A percentile compares a stretch with the other conserved stretches of the same genome.
Evolutionary conservation across 1,284 basidiomycete species (phyloP).

Genomic region (Leccinum fuscescens): DNA sequence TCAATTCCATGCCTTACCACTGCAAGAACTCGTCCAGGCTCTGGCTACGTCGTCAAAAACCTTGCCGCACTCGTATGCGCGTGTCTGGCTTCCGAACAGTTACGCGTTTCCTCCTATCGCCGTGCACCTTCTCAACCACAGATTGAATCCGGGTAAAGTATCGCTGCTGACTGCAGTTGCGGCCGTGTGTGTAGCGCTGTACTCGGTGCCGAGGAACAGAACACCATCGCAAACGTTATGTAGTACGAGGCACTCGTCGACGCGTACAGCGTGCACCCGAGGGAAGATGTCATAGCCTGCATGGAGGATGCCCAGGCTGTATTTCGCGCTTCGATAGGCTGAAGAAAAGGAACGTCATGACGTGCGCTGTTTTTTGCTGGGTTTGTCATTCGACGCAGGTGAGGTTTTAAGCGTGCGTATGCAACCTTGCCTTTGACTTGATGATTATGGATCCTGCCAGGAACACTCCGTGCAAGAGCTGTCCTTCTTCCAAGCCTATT

Average conservation of each 20-base stretch:
- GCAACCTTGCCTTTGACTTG: background rate
- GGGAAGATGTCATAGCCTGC: slow-evolving; percentile 20
- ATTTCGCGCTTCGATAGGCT: slow-evolving; percentile 17
- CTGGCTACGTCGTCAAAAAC: slow-evolving; percentile 27
- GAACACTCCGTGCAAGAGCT: slow-evolving; percentile 24
- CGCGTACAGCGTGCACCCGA: slow-evolving; percentile 7
- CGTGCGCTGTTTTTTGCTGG: slow-evolving; percentile 30
- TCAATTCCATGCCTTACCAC: slow-evolving; percentile 21
- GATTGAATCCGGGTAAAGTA: slow-evolving; percentile 27
- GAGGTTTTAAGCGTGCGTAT: background rate
- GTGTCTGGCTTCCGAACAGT: slow-evolving; percentile 33
- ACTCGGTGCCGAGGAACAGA: slow-evolving; percentile 7
- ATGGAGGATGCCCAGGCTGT: slow-evolving; percentile 29
- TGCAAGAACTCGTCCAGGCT: slow-evolving; percentile 28
- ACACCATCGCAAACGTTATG: slow-evolving; percentile 3
- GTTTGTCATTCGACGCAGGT: slow-evolving; percentile 34
- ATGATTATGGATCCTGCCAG: slow-evolving; percentile 11
- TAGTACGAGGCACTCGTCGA: slow-evolving; percentile 20
- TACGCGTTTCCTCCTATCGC: background rate
- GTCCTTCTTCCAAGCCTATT: slow-evolving; percentile 18
- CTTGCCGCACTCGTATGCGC: slow-evolving; percentile 27
- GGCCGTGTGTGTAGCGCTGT: slow-evolving; percentile 24
- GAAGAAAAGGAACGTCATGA: slow-evolving; percentile 13
- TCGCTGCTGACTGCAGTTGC: slow-evolving; percentile 25
- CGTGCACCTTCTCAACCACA: background rate